phyloP scores from a whole-genome alignment of 192 early-diverging fungal species.

The Funneliformis geosporum region DNA sequence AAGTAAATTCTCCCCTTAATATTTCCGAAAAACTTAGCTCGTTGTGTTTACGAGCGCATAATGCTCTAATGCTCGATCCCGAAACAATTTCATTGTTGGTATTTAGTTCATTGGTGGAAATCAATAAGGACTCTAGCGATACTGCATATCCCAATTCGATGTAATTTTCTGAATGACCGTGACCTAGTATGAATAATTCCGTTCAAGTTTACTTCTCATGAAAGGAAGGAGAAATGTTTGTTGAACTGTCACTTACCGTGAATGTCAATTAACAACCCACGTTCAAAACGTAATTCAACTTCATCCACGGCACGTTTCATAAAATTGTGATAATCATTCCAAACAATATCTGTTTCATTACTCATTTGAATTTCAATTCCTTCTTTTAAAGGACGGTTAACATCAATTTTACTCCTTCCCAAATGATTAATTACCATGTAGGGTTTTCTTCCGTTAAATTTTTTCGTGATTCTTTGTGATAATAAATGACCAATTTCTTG shows the following conservation, averaged over 20 bases:
- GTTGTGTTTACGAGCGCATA: not conserved
- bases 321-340: slow-evolving; percentile 8
- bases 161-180: slow-evolving; percentile 10
- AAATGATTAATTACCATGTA: not conserved
- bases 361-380: not conserved
- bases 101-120: not conserved
- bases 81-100: not conserved
- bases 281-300: not conserved
- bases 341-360: not conserved
- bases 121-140: not conserved
- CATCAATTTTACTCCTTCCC: slow-evolving; percentile 3
- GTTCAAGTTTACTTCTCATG: not conserved
- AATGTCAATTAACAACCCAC: slow-evolving; percentile 1
- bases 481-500: not conserved
- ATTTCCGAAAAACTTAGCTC: not conserved
- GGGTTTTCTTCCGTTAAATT: not conserved
- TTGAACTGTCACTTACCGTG: not conserved
- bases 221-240: not conserved
- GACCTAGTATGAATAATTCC: not conserved
- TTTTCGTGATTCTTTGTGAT: not conserved
- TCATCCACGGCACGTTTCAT: not conserved
- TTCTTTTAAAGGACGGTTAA: slow-evolving; percentile 13
- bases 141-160: not conserved
- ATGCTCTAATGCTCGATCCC: not conserved
- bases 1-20: not conserved